Evolutionary conservation across 495 filamentous ascomycete genomes (phyloP).

Genomic region (Collariella sp.): DNA sequence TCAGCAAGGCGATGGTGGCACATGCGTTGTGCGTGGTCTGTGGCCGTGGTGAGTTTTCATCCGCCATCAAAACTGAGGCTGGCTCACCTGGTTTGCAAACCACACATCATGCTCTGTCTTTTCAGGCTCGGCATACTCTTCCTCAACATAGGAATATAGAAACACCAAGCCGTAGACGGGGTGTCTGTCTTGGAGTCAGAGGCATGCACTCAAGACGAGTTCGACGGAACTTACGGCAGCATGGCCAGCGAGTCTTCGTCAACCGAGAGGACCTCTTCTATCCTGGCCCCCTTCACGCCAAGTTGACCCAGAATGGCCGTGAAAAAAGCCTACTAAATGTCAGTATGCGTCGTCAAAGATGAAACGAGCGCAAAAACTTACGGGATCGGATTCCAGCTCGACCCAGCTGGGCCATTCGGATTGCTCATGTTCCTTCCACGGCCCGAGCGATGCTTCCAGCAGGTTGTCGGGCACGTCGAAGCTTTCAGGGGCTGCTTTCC

Average conservation of each 20-base stretch:
- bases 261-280: conserved; percentile 70
- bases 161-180: conserved; percentile 80
- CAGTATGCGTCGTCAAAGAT: conserved; percentile 1
- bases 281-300: conserved; percentile 61
- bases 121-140: conserved; percentile 31
- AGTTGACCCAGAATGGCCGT: conserved; percentile 73
- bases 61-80: neutral
- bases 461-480: conserved; percentile 29
- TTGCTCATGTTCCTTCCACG: conserved; percentile 36
- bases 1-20: conserved; percentile 78
- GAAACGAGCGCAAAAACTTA: too few relatives aligned
- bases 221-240: conserved; percentile 48
- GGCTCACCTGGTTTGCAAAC: conserved; percentile 84
- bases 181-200: conserved; percentile 36
- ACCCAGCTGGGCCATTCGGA: conserved; percentile 59
- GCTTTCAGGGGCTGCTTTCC: conserved; percentile 26
- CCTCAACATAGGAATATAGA: conserved; percentile 61
- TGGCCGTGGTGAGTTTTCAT: neutral
- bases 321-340: conserved; percentile 58
- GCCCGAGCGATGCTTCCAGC: conserved; percentile 29
- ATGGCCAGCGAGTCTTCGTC: conserved; percentile 58
- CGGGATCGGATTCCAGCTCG: conserved; percentile 87
- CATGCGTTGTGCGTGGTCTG: conserved; percentile 76
- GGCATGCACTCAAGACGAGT: neutral
- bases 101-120: conserved; percentile 60